Base-by-base conservation (phyloP, 305 asterid species). In the Solanum hybrid region DNA sequence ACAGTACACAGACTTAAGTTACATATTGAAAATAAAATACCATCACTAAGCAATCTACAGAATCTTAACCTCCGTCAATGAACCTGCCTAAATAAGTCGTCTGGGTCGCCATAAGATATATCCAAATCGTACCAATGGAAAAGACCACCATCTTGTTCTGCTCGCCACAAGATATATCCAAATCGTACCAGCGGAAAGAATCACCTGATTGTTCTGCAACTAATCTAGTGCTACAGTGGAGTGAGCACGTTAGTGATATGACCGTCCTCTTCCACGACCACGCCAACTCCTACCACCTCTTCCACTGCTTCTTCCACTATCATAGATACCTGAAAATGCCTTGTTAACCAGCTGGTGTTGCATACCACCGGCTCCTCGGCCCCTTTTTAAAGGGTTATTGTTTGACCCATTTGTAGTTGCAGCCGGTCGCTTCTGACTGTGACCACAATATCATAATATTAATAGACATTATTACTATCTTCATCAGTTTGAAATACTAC, bases 271-370 rank as follows among this genome's bases (percentile, higher is more conserved):
- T 38, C 97, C 97, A 90, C 98, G 92, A 70, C 97, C 94, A 57
- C 89, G 87, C 89, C 92, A 68, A 20, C 91, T 90, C 90, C 94
- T 89, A 45, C 90, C 90, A 88, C 94, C 90, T 84, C 93, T 92
- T 78, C 90, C 70, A 34, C 95, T 92, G 17, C 94, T 94, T 38
- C 95, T 88, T 79, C 97, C 92, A 26, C 93, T 92, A 0, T 93
- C 91, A 8, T 91, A 92, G 89, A 96, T 83, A 57, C 96, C 98
- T 92, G 92, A 96, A 91, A 96, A 96, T 68, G 98, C 98, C 93
- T 93, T 95, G 91, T 94, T 94, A 76, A 96, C 92, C 39, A 97
- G 97, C 92, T 96, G 98, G 93, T 94, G 95, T 89, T 93, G 98
- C 68, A 90, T n/a, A 57, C 95, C 94, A 76, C 97, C 96, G 29